Evolutionary conservation across 2,329 filamentous ascomycete genomes (phyloP).

Genomic region (Pseudogymnoascus sp.): DNA sequence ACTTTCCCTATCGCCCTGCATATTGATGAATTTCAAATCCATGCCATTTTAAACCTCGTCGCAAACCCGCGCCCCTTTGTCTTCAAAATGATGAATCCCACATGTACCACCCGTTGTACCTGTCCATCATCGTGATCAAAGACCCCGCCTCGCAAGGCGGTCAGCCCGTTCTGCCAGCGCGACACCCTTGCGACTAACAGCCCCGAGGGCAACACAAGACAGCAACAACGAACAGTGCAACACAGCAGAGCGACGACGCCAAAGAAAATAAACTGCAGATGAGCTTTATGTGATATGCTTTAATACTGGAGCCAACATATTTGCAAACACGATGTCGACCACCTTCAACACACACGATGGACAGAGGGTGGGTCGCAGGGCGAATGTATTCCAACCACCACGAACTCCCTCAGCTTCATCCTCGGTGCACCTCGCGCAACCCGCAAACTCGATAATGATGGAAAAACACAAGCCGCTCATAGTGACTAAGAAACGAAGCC

Average conservation of each 20-base stretch:
- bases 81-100: neutral
- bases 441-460: slow-evolving; percentile 1
- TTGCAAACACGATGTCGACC: neutral
- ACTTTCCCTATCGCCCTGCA: slow-evolving; percentile 8
- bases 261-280: neutral
- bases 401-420: slow-evolving; percentile 32
- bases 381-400: slow-evolving; percentile 37
- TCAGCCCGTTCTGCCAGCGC: slow-evolving; percentile 1
- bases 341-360: slow-evolving; percentile 7
- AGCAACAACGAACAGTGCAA: neutral
- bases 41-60: slow-evolving; percentile 7
- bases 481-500: slow-evolving; percentile 17
- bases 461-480: neutral
- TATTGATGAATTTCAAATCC: slow-evolving; percentile 8
- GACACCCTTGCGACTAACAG: neutral
- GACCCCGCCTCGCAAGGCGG: slow-evolving; percentile 4
- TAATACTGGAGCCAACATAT: neutral
- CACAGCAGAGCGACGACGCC: neutral
- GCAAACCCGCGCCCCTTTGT: neutral
- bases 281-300: neutral
- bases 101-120: neutral
- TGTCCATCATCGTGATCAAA: neutral
- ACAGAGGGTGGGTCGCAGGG: slow-evolving; percentile 5
- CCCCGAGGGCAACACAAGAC: slow-evolving; percentile 1
- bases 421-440: slow-evolving; percentile 25